Evolutionary conservation across 257 asterid species (phyloP).

Genomic region (Nicotiana obtusifolia): DNA sequence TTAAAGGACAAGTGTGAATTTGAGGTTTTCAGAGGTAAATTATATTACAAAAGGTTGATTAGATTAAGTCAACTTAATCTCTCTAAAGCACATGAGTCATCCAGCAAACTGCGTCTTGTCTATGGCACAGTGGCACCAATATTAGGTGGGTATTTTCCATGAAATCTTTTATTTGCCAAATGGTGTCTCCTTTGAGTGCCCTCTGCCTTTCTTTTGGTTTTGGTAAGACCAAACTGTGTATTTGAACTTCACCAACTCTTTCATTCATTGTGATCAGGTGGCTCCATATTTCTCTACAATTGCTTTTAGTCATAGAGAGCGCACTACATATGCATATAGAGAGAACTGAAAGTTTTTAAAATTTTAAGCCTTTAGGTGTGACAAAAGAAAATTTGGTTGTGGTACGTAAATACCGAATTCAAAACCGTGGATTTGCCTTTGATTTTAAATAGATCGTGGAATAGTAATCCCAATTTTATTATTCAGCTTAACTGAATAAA

Average conservation of each 20-base stretch:
- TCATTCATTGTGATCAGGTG: constrained; percentile 7
- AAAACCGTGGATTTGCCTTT: not conserved
- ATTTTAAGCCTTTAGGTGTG: not conserved
- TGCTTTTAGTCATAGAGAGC: not conserved
- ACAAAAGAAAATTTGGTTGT: not conserved
- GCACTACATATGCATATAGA: not conserved
- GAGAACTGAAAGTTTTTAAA: not conserved
- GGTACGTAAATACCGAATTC: not conserved
- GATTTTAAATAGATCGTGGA: not conserved
- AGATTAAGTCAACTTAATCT: not conserved
- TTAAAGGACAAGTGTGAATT: not conserved
- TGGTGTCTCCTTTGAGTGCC: not conserved
- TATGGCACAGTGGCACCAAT: not conserved
- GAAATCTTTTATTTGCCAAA: not conserved
- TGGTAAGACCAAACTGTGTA: not conserved
- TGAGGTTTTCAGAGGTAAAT: not conserved
- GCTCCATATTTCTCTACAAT: not conserved
- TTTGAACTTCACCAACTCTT: not conserved
- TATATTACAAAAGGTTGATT: not conserved
- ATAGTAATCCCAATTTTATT: not conserved
- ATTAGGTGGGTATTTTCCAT: not conserved
- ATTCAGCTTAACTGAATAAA: not conserved
- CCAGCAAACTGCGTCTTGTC: not conserved
- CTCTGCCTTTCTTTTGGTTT: not conserved
- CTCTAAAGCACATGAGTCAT: not conserved